A percentile compares a stretch with the other conserved stretches of the same genome.
Evolutionary conservation across 2,329 filamentous ascomycete genomes (phyloP).

Genomic region (Fusarium annulatum): DNA sequence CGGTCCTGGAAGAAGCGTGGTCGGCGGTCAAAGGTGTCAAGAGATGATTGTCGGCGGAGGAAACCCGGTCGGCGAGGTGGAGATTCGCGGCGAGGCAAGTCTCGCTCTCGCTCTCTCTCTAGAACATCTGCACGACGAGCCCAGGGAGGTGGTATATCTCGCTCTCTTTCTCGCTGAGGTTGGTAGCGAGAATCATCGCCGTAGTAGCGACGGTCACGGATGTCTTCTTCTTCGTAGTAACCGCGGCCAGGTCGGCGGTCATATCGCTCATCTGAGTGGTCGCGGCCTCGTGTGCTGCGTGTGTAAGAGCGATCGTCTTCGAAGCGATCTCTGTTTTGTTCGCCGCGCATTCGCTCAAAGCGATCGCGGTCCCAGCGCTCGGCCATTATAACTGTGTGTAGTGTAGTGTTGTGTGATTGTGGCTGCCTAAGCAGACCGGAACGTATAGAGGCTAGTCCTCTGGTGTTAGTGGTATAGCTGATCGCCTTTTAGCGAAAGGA

Average conservation of each 20-base stretch:
- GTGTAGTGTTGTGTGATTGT: constrained; percentile 8
- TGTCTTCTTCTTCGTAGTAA: constrained; percentile 60
- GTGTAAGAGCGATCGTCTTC: constrained; percentile 63
- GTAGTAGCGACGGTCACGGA: constrained; percentile 64
- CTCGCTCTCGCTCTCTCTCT: constrained; percentile 67
- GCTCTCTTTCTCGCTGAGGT: constrained; percentile 47
- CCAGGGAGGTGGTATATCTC: constrained; percentile 52
- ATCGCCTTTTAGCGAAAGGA: constrained; percentile 10
- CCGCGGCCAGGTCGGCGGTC: constrained; percentile 58
- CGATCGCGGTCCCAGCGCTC: constrained; percentile 68
- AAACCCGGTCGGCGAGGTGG: constrained; percentile 73
- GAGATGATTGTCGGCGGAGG: constrained; percentile 84
- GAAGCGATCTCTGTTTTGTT: constrained; percentile 63
- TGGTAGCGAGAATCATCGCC: constrained; percentile 63
- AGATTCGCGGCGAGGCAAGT: constrained; percentile 57
- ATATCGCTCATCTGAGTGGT: constrained; percentile 59
- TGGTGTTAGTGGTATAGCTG: constrained; percentile 12
- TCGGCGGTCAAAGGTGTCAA: constrained; percentile 89
- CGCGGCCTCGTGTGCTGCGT: constrained; percentile 54
- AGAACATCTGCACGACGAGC: constrained; percentile 66
- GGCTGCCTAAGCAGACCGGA: constrained; percentile 18
- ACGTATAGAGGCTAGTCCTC: constrained; percentile 24
- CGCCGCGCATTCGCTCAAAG: constrained; percentile 53
- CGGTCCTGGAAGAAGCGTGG: constrained; percentile 60
- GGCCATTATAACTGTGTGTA: constrained; percentile 39